These are phyloP conservation scores for Phytophthora sansomeana DNA, from an alignment of 352 stramenopile species.

Conservation along the genomic window DNA sequence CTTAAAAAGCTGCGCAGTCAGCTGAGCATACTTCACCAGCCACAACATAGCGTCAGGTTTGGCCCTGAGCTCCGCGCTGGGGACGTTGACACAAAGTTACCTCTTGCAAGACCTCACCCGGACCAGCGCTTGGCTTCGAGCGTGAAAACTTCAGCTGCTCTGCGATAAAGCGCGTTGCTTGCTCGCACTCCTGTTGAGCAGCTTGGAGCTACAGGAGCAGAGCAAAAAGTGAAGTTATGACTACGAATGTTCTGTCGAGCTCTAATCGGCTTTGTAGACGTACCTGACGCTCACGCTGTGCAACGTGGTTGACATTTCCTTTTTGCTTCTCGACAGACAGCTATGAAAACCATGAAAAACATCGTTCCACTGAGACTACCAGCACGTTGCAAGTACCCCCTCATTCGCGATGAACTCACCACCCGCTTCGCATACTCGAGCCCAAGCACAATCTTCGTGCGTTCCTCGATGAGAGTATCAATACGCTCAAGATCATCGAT, in stretches of 20 bases:
- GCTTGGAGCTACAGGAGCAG: constrained; percentile 37
- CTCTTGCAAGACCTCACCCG: constrained; percentile 39
- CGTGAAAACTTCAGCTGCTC: constrained; percentile 31
- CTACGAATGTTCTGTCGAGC: not conserved
- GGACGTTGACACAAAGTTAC: constrained; percentile 11
- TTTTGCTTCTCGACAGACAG: constrained; percentile 61
- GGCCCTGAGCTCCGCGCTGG: not conserved
- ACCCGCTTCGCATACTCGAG: constrained; percentile 78
- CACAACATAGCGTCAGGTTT: constrained; percentile 4
- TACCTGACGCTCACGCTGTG: constrained; percentile 64
- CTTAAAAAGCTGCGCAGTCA: constrained; percentile 36
- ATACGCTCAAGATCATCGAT: constrained; percentile 50
- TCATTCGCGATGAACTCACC: constrained; percentile 26
- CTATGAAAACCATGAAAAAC: constrained; percentile 28
- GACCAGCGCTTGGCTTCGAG: constrained; percentile 15
- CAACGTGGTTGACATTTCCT: constrained; percentile 65
- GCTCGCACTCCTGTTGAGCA: constrained; percentile 42
- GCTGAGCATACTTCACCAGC: constrained; percentile 28
- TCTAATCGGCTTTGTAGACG: constrained; percentile 9
- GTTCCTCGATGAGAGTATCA: constrained; percentile 50
- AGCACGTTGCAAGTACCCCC: not conserved
- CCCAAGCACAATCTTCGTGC: constrained; percentile 63
- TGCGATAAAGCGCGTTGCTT: constrained; percentile 33
- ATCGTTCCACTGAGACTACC: not conserved
- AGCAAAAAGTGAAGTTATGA: not conserved